Base-by-base conservation (phyloP, 1,284 basidiomycete species). In the Xerocomus minutiporus region DNA sequence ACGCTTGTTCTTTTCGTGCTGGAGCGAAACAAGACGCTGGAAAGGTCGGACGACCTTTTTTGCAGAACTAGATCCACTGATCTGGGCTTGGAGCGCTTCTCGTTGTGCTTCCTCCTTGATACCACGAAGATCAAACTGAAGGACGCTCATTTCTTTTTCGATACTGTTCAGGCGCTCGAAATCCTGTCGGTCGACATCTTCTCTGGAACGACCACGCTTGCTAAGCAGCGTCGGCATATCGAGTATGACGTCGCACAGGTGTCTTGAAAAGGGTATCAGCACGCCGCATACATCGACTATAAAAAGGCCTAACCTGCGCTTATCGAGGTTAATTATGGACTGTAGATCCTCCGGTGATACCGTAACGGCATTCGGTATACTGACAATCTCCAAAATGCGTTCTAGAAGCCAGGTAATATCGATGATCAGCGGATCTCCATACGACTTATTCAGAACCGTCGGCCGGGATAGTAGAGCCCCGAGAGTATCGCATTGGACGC, bases 371-470 rank as follows among this genome's bases (percentile, higher is more conserved):
- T 91, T 88, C 3, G 86, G 82, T 51, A 84, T 77, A 41, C 83
- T 82, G 53, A 89, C 79, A 35, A 91, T 74, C 65, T 91, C 89
- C 25, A 91, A 70, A 65, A 91, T 77, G 44, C 86, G 80, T 66
- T 92, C 89, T 54, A 91, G 67, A 40, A 91, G 68, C 88, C 89
- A 92, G 8, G 86, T 88, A 57, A 89, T 78, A 62, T 91, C 89
- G 13, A 86, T 78, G 9, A 83, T 82, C 51, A 90, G 70, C 11
- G 76, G 71, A 29, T 81, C 78, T 32, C 73, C 72, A 26, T 74
- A 75, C n/a, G 70, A 61, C 13, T 76, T 69, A 2, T 73, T 68
- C 34, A 75, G 72, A 3, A 77, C 68, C 29, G 63, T 70, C 3
- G 81, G 79, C 44, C 75, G 75, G 12, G 75, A 74, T 34, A 91